Conservation (phyloP, 352 stramenopile genomes). For the Pythium plurisporium region DNA sequence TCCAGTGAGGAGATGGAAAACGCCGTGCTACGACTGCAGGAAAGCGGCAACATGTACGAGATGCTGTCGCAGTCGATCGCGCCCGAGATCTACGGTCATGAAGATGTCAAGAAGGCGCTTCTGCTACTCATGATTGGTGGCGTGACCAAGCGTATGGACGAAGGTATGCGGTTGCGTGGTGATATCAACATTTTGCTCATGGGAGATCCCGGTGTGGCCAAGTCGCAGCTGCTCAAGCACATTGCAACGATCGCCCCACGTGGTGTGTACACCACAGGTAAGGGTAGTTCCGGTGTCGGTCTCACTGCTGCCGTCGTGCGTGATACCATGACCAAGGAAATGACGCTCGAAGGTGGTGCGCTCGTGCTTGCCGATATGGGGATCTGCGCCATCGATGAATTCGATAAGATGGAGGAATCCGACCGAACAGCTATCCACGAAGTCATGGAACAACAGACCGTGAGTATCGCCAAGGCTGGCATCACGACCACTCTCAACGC, state of each 20-base stretch:
- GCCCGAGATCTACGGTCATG: conserved; percentile 99
- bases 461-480: conserved; percentile 98
- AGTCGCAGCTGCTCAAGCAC: conserved; percentile 99
- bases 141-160: conserved; percentile 85
- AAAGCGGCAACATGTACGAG: conserved; percentile 87
- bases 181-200: conserved; percentile 99
- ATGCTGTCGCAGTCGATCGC: conserved; percentile 94
- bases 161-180: conserved; percentile 95
- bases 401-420: conserved; percentile 98
- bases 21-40: conserved; percentile 62
- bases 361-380: conserved; percentile 98
- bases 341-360: conserved; percentile 91
- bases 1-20: conserved; percentile 83
- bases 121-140: conserved; percentile 96
- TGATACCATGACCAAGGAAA: conserved; percentile 93
- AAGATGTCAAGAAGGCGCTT: conserved; percentile 99
- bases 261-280: conserved; percentile 99
- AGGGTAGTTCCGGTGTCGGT: conserved; percentile 97
- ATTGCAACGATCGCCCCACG: conserved; percentile 95
- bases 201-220: conserved; percentile 97
- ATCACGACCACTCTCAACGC: conserved; percentile 98
- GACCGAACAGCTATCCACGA: conserved; percentile 99
- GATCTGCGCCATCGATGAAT: conserved; percentile 99
- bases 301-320: conserved; percentile 97
- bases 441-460: conserved; percentile 99